phyloP scores from a whole-genome alignment of 2,329 filamentous ascomycete species.

The Pyricularia grisea region DNA sequence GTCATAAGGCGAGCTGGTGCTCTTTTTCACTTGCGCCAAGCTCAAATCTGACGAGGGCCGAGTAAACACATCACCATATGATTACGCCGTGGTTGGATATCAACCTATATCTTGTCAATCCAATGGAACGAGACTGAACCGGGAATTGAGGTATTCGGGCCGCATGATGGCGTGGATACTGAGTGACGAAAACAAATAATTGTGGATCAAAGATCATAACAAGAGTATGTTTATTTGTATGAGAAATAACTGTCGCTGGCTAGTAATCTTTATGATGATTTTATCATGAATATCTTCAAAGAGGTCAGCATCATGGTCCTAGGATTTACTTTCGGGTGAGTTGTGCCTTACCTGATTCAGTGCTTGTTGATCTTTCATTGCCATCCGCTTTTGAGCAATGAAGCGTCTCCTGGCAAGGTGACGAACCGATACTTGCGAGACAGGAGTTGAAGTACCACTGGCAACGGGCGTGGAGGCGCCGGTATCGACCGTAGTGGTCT shows the following conservation, averaged over 20 bases:
- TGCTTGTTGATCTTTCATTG: slow-evolving; percentile 70
- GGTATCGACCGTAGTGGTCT: slow-evolving; percentile 9
- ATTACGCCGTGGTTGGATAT: not conserved
- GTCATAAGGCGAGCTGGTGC: not conserved
- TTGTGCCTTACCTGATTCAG: slow-evolving; percentile 64
- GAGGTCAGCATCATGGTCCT: slow-evolving; percentile 11
- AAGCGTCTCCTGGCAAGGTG: slow-evolving; percentile 71
- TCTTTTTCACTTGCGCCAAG: not conserved
- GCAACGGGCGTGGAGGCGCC: slow-evolving; percentile 12
- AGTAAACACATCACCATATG: not conserved
- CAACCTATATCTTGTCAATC: not conserved
- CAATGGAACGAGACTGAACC: not conserved
- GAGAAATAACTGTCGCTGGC: not conserved
- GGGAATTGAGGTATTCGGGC: not conserved
- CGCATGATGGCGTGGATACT: not conserved
- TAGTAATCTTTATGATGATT: slow-evolving; percentile 20
- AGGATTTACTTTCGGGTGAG: not conserved
- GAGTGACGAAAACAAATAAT: not conserved
- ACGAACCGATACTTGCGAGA: slow-evolving; percentile 38
- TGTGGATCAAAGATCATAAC: not conserved
- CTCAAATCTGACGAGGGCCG: not conserved
- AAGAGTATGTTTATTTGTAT: not conserved
- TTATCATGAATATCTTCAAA: slow-evolving; percentile 60
- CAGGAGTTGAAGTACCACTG: slow-evolving; percentile 28
- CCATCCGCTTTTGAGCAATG: slow-evolving; percentile 81